Evolutionary conservation across 441 rosid species (phyloP).

Genomic region (Populus trichocarpa): DNA sequence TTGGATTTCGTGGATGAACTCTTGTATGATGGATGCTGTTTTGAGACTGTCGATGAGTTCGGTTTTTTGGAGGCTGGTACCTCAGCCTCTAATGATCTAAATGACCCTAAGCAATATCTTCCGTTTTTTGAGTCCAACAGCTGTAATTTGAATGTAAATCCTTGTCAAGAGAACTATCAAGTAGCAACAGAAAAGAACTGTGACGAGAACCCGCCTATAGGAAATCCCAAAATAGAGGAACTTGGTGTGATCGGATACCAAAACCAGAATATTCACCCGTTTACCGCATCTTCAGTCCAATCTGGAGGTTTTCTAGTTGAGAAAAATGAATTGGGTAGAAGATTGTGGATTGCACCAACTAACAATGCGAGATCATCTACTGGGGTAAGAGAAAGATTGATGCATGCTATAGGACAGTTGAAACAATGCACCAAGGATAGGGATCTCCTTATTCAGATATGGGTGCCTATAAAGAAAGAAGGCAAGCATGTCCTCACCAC

Average conservation of each 20-base stretch:
- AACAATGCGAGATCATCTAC: conserved; percentile 32
- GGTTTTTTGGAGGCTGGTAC: conserved; percentile 36
- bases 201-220: conserved; percentile 17
- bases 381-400: conserved; percentile 55
- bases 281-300: conserved; percentile 32
- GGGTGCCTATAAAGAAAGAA: conserved; percentile 76
- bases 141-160: conserved; percentile 23
- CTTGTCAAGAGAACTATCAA: conserved; percentile 27
- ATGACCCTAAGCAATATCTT: conserved; percentile 23
- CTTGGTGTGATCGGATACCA: conserved; percentile 24
- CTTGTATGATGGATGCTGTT: conserved; percentile 82
- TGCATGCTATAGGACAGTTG: conserved; percentile 50
- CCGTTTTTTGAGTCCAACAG: conserved; percentile 28
- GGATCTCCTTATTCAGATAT: conserved; percentile 74
- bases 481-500: conserved; percentile 77
- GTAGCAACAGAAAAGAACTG: conserved; percentile 29
- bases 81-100: conserved; percentile 24
- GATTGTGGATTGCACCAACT: conserved; percentile 66
- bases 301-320: conserved; percentile 34
- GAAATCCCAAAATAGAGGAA: conserved; percentile 31
- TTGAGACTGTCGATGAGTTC: conserved; percentile 54
- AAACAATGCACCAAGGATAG: conserved; percentile 48
- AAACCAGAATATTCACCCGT: conserved; percentile 26
- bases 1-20: conserved; percentile 90
- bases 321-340: conserved; percentile 48